These are phyloP conservation scores for Ogataea allantospora DNA, from an alignment of 805 yeast species.

Conservation along the genomic window DNA sequence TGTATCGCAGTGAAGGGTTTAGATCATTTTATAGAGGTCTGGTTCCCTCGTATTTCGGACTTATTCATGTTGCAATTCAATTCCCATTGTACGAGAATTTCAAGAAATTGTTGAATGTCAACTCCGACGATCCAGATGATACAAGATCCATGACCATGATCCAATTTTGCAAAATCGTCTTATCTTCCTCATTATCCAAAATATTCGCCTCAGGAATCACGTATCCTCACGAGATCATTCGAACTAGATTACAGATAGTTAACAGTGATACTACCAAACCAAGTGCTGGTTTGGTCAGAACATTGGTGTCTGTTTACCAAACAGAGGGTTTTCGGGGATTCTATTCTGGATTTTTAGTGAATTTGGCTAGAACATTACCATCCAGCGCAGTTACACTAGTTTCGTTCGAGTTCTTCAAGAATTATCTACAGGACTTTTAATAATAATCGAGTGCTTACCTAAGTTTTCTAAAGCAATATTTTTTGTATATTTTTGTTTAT, in stretches of 20 bases:
- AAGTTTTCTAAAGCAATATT: background rate
- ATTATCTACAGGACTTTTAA: slow-evolving; percentile 38
- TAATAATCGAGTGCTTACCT: slow-evolving; percentile 3
- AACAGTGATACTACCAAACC: slow-evolving; percentile 30
- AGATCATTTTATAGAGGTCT: slow-evolving; percentile 84
- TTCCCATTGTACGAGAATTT: slow-evolving; percentile 89
- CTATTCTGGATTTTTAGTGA: slow-evolving; percentile 85
- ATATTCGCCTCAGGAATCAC: slow-evolving; percentile 87
- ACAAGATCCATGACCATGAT: slow-evolving; percentile 7
- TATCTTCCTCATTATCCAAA: slow-evolving; percentile 78
- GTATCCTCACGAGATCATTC: slow-evolving; percentile 91
- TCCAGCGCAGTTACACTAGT: slow-evolving; percentile 94
- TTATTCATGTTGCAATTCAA: slow-evolving; percentile 92
- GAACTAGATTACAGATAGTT: slow-evolving; percentile 82
- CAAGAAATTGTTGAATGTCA: slow-evolving; percentile 47
- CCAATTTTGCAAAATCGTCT: slow-evolving; percentile 43
- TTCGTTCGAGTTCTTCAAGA: slow-evolving; percentile 79
- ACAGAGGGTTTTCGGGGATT: slow-evolving; percentile 81
- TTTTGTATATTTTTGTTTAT: slow-evolving; percentile 1
- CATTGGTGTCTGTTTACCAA: slow-evolving; percentile 42
- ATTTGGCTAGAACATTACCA: slow-evolving; percentile 87
- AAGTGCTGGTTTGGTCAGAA: slow-evolving; percentile 24
- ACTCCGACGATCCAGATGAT: slow-evolving; percentile 10
- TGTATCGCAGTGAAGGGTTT: slow-evolving; percentile 78
- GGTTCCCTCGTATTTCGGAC: slow-evolving; percentile 85